Evolutionary conservation across 2,329 filamentous ascomycete genomes (phyloP), one percentile per base, ranked within the genome.

Genomic region (Pseudopyrenochaeta lycopersici): DNA sequence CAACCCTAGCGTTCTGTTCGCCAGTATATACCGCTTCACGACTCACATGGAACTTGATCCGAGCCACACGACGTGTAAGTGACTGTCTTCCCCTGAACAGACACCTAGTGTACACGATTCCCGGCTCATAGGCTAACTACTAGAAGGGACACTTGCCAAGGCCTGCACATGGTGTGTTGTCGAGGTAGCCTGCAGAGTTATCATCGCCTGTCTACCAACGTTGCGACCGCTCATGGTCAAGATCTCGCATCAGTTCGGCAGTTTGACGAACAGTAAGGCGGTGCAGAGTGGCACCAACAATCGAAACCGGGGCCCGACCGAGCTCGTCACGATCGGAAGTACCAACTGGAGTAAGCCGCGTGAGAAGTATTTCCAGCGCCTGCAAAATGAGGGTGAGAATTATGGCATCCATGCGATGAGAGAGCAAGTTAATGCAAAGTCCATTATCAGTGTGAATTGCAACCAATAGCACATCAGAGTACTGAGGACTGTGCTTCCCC

Each of bases 131-230:
- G 17, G 17, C 23, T 27, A 27, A 27, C 23, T 9, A 27, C 23
- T 27, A 27, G 23, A 27, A 27, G 42, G 23, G 4, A 57, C 46
- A 15, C 46, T 59, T 10, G 58, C 55, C 18, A 56, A 47, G 4
- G 49, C 56, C 7, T 59, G 58, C 49, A 56, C 49, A 9, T 62
- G 56, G 59, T 53, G 53, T 20, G 59, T 56, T 29, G 54, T 60
- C 7, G 56, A 58, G 42, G 54, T 60, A 15, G 53, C 59, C 2
- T 49, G 30, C 21, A 54, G 56, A n/a, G 49, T 62, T 32, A 62
- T 58, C 33, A 58, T 54, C 43, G 56, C 56, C 7, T 60, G 51
- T 46, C 49, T 62, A 4, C 56, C 56, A 7, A 62, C 56, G 2
- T 32, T 60, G 4, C 59, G 54, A 1, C 59, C 59, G 7, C 48